These are phyloP conservation scores for Zanthoxylum bungeanum DNA, from an alignment of 345 rosid species.

Conservation along the genomic window DNA sequence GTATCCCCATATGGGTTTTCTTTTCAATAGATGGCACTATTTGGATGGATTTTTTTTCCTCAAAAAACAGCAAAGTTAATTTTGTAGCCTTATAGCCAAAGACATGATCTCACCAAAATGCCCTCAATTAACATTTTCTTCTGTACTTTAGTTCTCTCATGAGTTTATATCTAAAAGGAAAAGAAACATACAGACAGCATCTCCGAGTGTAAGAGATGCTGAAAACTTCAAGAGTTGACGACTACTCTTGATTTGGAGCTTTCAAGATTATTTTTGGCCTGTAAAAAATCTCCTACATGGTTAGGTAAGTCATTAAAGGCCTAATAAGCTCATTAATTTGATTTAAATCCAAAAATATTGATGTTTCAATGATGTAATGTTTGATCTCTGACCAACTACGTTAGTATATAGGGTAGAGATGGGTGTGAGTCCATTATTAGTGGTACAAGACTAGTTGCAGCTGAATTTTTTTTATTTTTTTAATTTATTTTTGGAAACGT, in stretches of 20 bases:
- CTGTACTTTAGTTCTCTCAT: not conserved
- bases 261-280: too few species aligned
- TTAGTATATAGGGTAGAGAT: not conserved
- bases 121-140: not conserved
- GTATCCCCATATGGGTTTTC: not conserved
- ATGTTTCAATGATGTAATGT: not conserved
- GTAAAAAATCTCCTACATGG: not conserved
- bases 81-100: too few species aligned
- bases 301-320: not conserved
- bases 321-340: too few species aligned
- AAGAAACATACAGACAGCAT: not conserved
- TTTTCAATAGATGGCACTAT: not conserved
- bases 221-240: not conserved
- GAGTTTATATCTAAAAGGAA: not conserved
- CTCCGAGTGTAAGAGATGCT: not conserved
- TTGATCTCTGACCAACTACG: not conserved
- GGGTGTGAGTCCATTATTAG: not conserved
- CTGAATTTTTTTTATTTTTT: too few species aligned
- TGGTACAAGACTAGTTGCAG: too few species aligned
- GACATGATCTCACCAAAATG: not conserved
- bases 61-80: not conserved
- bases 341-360: not conserved
- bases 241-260: not conserved
- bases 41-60: not conserved
- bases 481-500: too few species aligned